phyloP scores from a whole-genome alignment of 2,329 filamentous ascomycete genomes.

The Paecilomyces sp. region DNA sequence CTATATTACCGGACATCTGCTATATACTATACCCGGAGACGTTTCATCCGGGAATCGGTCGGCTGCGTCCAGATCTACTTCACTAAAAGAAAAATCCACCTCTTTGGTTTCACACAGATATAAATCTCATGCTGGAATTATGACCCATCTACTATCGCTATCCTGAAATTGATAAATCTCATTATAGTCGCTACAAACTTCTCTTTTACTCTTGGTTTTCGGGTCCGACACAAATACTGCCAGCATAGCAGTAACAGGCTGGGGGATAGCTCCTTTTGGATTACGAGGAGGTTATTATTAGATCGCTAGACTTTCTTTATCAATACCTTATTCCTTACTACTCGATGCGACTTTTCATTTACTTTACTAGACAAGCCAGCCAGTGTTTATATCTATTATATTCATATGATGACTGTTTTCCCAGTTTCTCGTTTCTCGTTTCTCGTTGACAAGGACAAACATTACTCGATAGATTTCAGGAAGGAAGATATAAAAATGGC shows the following conservation, averaged over 20 bases:
- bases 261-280: background rate
- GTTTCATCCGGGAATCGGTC: background rate
- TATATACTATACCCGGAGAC: background rate
- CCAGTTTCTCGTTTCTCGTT: too few relatives aligned
- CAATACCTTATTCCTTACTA: background rate
- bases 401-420: background rate
- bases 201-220: background rate
- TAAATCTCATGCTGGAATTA: background rate
- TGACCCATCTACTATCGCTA: background rate
- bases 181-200: background rate
- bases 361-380: background rate
- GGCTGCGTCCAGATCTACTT: background rate
- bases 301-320: background rate
- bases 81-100: background rate
- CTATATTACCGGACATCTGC: background rate
- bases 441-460: too few relatives aligned
- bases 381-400: background rate
- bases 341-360: background rate
- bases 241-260: background rate
- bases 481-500: too few relatives aligned
- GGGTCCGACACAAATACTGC: background rate
- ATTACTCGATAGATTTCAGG: too few relatives aligned
- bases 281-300: background rate
- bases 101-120: background rate
- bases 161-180: background rate